Base-by-base conservation (phyloP, 192 early-diverging fungal species). In the Gamsiella multidivaricata region DNA sequence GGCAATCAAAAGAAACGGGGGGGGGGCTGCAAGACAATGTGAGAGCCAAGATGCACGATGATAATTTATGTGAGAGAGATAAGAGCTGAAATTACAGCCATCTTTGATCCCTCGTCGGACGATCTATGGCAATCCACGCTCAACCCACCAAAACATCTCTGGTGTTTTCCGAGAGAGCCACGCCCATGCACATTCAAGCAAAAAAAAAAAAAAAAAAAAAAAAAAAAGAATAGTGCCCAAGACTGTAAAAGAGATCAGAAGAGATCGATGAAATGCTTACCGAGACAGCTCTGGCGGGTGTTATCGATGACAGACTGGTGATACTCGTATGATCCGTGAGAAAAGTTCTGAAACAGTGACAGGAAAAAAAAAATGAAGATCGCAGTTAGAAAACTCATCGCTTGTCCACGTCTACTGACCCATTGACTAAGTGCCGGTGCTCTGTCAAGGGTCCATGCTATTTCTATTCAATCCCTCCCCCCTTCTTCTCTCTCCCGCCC, bases 221-320 rank as follows among this genome's bases (percentile, higher is more conserved):
- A n/a, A n/a, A n/a, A n/a, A n/a, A n/a, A n/a, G n/a, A n/a, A n/a
- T n/a, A n/a, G n/a, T n/a, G n/a, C n/a, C n/a, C n/a, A n/a, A n/a
- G n/a, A n/a, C n/a, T n/a, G n/a, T n/a, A n/a, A n/a, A n/a, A n/a
- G n/a, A n/a, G n/a, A n/a, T n/a, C n/a, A n/a, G n/a, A n/a, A n/a
- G n/a, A n/a, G 8, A 39, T 39, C 36, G 9, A 23, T 22, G 32
- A 7, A 33, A 32, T 61, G 76, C 85, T 79, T 84, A 88, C 87
- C 63, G 47, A 65, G 29, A 28, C 52, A 53, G 71, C 80, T 85
- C 59, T 88, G 70, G 37, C 85, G 80, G 11, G 83, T 85, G 61
- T 88, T 84, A 49, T 88, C 84, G 64, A 88, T 88, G 20, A 88
- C 87, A 20, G 87, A 88, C 79, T 86, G 82, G 53, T 88, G 87